Base-by-base conservation (phyloP, 345 rosid genomes). In the Conringia planisiliqua region DNA sequence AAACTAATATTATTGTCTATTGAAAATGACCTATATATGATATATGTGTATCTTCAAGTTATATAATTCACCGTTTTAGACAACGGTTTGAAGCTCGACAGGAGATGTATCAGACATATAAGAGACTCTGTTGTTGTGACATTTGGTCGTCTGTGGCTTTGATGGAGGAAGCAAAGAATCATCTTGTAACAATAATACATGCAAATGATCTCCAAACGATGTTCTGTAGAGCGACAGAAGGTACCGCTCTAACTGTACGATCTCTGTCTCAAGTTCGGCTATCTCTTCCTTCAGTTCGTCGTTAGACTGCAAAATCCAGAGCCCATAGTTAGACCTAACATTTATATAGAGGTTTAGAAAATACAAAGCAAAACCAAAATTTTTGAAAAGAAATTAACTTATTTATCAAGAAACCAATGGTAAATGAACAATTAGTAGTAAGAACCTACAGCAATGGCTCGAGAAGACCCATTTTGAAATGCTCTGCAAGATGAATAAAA, bases 171-270 rank as follows among this genome's bases (percentile, higher is more conserved):
- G 38, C 12, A 44, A 40, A 59, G 74, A 60, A 60, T 76, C 39
- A 16, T 56, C 71, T 44, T 4, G 60, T 6, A 78, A 62, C 26
- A 32, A 44, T 13, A 65, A 29, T 12, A 75, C 65, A 60, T 59
- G n/a, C 26, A 77, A 46, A 70, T 56, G 35, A 78, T 86, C 90
- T 42, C 82, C 71, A 58, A 86, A 86, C 79, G 88, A 81, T 42
- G 85, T 82, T 42, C 95, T 86, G 54, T 91, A 89, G 12, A 87
- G 87, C 0, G 90, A 81, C 55, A 91, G 88, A 67, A 89, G 88
- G 82, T 82, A 76, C 16, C 71, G 72, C 60, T 91, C 97, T 65
- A 91, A 66, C 66, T 60, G 85, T 69, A 84, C 44, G 62, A 89
- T 91, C 79, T 87, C 84, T 56, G 73, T 72, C 82, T 91, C 95